phyloP scores from a whole-genome alignment of 2,329 filamentous ascomycete genomes.

The Xylariales sp. region DNA sequence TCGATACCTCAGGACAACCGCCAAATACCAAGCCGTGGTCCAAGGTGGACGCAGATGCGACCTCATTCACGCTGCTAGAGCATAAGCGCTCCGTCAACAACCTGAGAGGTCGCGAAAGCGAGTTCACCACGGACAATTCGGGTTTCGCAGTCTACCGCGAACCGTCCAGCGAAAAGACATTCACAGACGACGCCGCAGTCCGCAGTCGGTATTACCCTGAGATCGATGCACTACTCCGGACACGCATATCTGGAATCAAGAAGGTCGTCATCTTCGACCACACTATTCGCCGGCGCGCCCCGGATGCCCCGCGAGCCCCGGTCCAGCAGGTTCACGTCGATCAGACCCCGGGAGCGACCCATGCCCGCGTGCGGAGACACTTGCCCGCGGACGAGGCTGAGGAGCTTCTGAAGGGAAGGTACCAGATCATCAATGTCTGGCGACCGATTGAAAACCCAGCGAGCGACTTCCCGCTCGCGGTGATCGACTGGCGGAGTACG shows the following conservation, averaged over 20 bases:
- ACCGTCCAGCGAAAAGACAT: conserved; percentile 49
- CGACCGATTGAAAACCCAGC: conserved; percentile 60
- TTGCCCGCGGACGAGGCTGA: conserved; percentile 49
- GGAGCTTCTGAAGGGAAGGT: conserved; percentile 51
- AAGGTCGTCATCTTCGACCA: conserved; percentile 69
- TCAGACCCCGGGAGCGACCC: conserved; percentile 61
- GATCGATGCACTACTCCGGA: conserved; percentile 51
- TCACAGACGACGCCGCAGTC: conserved; percentile 51
- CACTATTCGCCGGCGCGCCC: conserved; percentile 56
- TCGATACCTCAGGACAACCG: conserved; percentile 47
- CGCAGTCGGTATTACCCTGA: conserved; percentile 56
- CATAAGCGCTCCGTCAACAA: conserved; percentile 46
- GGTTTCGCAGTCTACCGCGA: conserved; percentile 53
- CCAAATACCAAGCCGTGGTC: conserved; percentile 51
- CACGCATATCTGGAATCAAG: conserved; percentile 49
- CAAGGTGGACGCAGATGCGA: conserved; percentile 58
- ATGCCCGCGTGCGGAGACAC: conserved; percentile 57
- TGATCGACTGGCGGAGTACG: conserved; percentile 60
- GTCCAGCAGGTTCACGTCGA: conserved; percentile 70
- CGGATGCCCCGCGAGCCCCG: conserved; percentile 55
- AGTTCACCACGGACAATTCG: conserved; percentile 52
- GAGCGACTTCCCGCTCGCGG: conserved; percentile 58
- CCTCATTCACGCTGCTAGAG: conserved; percentile 45
- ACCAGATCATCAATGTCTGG: conserved; percentile 69
- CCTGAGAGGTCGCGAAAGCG: conserved; percentile 43